These are phyloP conservation scores for Lasiodiplodia citricola DNA, from an alignment of 2,329 filamentous ascomycete genomes.

Conservation along the genomic window DNA sequence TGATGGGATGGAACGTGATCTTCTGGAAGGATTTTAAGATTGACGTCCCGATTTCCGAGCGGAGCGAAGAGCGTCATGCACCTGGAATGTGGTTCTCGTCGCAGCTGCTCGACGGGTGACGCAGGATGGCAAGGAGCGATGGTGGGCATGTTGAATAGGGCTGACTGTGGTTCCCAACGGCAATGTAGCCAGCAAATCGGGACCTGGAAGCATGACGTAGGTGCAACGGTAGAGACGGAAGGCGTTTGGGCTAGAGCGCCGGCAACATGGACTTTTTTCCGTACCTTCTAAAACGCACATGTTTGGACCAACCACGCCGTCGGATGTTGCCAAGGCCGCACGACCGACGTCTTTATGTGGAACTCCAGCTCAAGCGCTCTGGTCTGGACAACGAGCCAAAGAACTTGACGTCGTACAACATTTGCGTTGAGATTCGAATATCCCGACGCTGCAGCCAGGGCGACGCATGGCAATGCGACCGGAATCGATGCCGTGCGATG, in stretches of 20 bases:
- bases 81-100: neutral
- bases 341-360: neutral
- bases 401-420: neutral
- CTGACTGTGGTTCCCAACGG: neutral
- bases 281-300: constrained; percentile 16
- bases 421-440: neutral
- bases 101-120: neutral
- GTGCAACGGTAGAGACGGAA: constrained; percentile 11
- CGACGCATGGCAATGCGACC: neutral
- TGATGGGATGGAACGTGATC: neutral
- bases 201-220: neutral
- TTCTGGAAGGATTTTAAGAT: constrained; percentile 13
- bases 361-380: too few relatives aligned
- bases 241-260: constrained; percentile 19
- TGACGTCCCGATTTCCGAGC: neutral
- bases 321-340: neutral
- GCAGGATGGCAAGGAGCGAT: neutral
- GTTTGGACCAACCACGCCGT: constrained; percentile 9
- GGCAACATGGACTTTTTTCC: constrained; percentile 1
- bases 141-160: neutral
- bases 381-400: neutral
- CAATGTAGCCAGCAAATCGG: neutral
- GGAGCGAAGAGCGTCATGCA: neutral
- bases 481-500: neutral
- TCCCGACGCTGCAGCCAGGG: neutral